These are phyloP conservation scores for Bacterosira constricta DNA, from an alignment of 108 stramenopile species.

Conservation along the genomic window DNA sequence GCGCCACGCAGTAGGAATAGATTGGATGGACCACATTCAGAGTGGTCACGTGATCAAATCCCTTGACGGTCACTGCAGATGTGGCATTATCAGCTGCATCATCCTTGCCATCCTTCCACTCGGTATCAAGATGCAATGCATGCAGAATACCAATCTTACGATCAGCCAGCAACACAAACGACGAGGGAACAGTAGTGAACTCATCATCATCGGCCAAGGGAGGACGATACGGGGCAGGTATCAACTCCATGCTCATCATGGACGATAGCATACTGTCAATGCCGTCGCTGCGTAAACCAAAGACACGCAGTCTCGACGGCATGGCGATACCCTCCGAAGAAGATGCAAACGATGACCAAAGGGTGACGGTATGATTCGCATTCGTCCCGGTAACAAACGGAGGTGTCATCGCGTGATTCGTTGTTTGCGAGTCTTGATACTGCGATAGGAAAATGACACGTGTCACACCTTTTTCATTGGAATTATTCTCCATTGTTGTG, in stretches of 20 bases:
- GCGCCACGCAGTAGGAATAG: constrained; percentile 62
- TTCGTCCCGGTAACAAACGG: constrained; percentile 70
- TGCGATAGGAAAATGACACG: constrained; percentile 56
- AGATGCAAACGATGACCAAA: constrained; percentile 71
- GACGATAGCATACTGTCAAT: constrained; percentile 14
- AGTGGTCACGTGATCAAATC: constrained; percentile 78
- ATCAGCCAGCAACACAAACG: constrained; percentile 70
- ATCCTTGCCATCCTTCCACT: constrained; percentile 45
- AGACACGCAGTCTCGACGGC: constrained; percentile 53
- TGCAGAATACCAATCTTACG: constrained; percentile 50
- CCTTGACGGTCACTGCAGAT: constrained; percentile 50
- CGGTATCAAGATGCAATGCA: constrained; percentile 58
- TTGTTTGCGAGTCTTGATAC: constrained; percentile 45
- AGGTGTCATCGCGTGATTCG: constrained; percentile 45
- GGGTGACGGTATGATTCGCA: constrained; percentile 58
- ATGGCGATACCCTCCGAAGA: background rate
- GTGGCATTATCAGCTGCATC: no score
- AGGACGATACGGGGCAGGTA: constrained; percentile 53
- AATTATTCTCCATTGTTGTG: background rate
- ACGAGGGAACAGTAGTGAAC: constrained; percentile 55
- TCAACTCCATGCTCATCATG: constrained; percentile 58
- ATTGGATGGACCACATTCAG: constrained; percentile 67
- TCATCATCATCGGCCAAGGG: constrained; percentile 21
- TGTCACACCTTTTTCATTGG: constrained; percentile 13
- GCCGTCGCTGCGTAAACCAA: constrained; percentile 40